These are phyloP conservation scores for Rhodotorula graminis DNA, from an alignment of 768 basidiomycete species.

Conservation along the genomic window DNA sequence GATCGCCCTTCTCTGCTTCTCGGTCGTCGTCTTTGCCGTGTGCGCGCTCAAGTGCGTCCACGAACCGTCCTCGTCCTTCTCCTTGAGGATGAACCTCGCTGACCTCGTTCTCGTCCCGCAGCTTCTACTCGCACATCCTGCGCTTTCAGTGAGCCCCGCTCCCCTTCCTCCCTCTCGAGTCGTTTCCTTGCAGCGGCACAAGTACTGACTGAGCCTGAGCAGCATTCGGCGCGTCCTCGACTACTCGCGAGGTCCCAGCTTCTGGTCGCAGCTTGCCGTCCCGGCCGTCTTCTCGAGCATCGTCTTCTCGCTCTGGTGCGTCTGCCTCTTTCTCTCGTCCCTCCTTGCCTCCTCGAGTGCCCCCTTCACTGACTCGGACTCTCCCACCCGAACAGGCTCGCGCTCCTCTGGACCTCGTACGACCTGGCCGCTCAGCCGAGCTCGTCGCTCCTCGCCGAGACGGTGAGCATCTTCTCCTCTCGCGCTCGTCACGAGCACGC, in stretches of 20 bases:
- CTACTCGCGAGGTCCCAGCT: neutral
- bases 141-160: neutral
- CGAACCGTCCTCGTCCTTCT: too few species aligned
- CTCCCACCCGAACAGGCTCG: neutral
- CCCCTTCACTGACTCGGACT: neutral
- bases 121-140: conserved; percentile 8
- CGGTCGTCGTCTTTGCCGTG: neutral
- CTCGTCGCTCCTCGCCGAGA: conserved; percentile 8
- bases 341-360: too few species aligned
- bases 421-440: conserved; percentile 11
- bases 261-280: neutral
- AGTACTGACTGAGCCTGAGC: neutral
- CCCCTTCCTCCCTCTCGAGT: too few species aligned
- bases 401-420: conserved; percentile 14
- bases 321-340: too few species aligned
- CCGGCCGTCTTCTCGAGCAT: neutral
- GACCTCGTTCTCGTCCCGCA: neutral
- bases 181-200: neutral
- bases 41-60: conserved; percentile 2
- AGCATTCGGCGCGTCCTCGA: conserved; percentile 13
- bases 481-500: accelerated
- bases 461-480: neutral
- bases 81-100: too few species aligned
- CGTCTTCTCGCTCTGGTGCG: conserved; percentile 14
- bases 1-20: neutral